These are phyloP conservation scores for Hippophae tibetana DNA, from an alignment of 306 rosid genomes.

Conservation along the genomic window DNA sequence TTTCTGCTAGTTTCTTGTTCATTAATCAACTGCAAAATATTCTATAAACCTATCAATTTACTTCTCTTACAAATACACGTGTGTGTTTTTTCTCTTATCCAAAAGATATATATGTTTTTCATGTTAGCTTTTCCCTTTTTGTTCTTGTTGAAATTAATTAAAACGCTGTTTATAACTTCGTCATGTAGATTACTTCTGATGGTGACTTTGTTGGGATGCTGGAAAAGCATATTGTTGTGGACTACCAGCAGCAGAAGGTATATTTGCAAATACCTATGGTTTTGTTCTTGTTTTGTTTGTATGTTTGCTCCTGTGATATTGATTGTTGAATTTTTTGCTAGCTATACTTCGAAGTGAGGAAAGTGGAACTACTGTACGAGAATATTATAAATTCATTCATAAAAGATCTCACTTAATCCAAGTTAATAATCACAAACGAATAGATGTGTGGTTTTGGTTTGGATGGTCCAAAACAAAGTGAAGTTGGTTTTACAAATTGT, in stretches of 20 bases:
- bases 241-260: slow-evolving; percentile 89
- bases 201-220: slow-evolving; percentile 47
- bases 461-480: too few species aligned
- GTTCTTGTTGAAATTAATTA: neutral
- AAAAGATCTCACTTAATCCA: too few species aligned
- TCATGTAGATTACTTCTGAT: slow-evolving; percentile 57
- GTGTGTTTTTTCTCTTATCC: too few species aligned
- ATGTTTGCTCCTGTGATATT: neutral
- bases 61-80: too few species aligned
- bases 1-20: neutral
- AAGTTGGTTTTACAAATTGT: too few species aligned
- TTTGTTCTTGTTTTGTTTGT: slow-evolving; percentile 6
- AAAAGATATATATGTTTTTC: too few species aligned
- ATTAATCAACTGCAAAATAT: slow-evolving; percentile 1
- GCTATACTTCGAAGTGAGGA: too few species aligned
- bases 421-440: too few species aligned
- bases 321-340: too few species aligned
- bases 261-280: neutral
- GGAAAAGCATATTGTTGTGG: slow-evolving; percentile 56
- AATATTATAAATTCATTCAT: too few species aligned
- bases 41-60: neutral
- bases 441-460: too few species aligned
- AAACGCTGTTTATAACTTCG: slow-evolving; percentile 5
- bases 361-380: too few species aligned
- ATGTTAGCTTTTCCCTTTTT: neutral